These are phyloP conservation scores for Claviceps citrina DNA, from an alignment of 2,329 filamentous ascomycete genomes.

Conservation along the genomic window DNA sequence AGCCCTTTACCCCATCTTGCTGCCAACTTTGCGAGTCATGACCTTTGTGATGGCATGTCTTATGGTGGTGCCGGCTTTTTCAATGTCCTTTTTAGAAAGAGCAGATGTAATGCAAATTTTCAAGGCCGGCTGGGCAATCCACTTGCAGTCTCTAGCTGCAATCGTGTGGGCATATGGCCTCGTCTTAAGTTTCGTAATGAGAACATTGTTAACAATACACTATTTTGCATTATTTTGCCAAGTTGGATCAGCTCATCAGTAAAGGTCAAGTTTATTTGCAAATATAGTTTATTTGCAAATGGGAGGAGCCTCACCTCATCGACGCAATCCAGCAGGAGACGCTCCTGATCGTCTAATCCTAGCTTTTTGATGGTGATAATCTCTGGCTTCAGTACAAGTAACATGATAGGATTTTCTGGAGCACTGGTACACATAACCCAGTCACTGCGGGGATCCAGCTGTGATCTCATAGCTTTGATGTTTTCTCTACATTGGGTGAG, in stretches of 20 bases:
- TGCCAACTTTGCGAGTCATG: constrained; percentile 48
- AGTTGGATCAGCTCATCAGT: not conserved
- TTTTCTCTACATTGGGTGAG: constrained; percentile 69
- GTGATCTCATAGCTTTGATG: constrained; percentile 67
- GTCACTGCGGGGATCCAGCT: constrained; percentile 84
- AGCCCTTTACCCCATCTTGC: constrained; percentile 13
- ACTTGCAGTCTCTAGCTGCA: constrained; percentile 52
- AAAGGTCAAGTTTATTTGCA: not conserved
- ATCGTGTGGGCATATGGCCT: constrained; percentile 50
- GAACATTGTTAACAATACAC: constrained; percentile 72
- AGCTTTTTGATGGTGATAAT: constrained; percentile 57
- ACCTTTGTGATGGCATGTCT: constrained; percentile 90
- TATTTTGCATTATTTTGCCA: constrained; percentile 20
- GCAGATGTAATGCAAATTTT: constrained; percentile 85
- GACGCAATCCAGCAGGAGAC: constrained; percentile 75
- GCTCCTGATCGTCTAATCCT: constrained; percentile 62
- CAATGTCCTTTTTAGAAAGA: constrained; percentile 83
- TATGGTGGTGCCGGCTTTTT: constrained; percentile 79
- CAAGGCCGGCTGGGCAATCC: constrained; percentile 61
- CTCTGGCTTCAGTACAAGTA: constrained; percentile 71
- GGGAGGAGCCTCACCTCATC: constrained; percentile 59
- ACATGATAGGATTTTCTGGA: constrained; percentile 71
- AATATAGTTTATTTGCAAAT: not conserved
- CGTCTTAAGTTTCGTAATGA: constrained; percentile 75
- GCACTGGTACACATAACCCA: constrained; percentile 76